Evolutionary conservation across 352 stramenopile species (phyloP), one percentile per base, ranked within the genome.

Genomic region (Phytophthora hibernalis): DNA sequence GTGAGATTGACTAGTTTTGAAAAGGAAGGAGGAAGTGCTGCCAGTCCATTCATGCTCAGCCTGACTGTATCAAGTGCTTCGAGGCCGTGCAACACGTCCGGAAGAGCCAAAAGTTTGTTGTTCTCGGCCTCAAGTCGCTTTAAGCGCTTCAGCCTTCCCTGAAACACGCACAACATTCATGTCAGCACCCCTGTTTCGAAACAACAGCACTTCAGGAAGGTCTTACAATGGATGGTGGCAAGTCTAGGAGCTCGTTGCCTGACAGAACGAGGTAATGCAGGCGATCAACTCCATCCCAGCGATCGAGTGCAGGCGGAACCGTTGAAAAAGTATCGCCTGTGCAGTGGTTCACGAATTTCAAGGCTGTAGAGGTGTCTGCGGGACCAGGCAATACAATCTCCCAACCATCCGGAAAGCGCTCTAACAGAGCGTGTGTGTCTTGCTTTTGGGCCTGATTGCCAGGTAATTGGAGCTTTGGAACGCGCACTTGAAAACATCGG

Each of bases 91-190:
- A 94, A 75, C 0, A 69, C 67, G 37, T 91, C 80, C 1, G 85
- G 85, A 15, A 94, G 68, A 24, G 49, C 35, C n/a, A 81, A 35
- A 2, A 94, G 26, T 21, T 85, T 80, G 62, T 94, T 94, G 68
- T 94, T 82, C 18, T 92, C 83, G 2, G 74, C 77, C 56, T 92
- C 80, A 8, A 94, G 58, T 7, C 70, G 70, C 65, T 89, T 82
- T 13, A 94, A 57, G 0, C 74, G 72, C 26, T 82, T 73, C 18
- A 92, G 71, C 35, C 83, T 77, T 20, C 79, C 82, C 84, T 91
- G 61, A 44, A n/a, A 37, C n/a, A 63, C 13, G 37, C 16, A 64
- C n/a, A 66, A 47, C 22, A 61, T 21, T 21, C 7, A 62, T 18
- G 30, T 59, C 9, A 51, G 21, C 22, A 42, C 47, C 4, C 22